Evolutionary conservation across 2,329 filamentous ascomycete genomes (phyloP), one percentile per base, ranked within the genome.

Genomic region (Phaeophleospora eucalypticola): DNA sequence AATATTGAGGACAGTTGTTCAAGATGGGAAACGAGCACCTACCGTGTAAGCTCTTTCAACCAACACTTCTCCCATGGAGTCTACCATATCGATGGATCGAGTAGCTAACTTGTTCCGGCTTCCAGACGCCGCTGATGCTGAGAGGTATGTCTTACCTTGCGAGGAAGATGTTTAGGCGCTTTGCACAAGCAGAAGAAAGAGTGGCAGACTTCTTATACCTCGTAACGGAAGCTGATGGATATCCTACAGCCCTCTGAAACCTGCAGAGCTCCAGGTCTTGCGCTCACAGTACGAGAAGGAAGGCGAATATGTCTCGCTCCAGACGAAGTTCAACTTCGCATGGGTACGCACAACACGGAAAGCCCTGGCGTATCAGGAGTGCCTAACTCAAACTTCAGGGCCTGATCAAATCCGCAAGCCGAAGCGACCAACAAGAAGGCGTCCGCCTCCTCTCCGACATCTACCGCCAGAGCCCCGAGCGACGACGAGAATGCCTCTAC

Each of bases 271-370:
- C 51, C 84, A 90, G 68, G 93, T 97, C 53, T 79, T 98, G 44
- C 87, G 91, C 56, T 78, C 87, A 51, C 93, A 98, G 69, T 98
- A 93, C 68, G 91, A 97, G 67, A 95, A 95, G 67, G 93, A 98
- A 73, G 93, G 91, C 58, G 88, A 95, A 63, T 94, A 95, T 76
- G 91, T 95, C 51, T 90, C 91, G 50, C 81, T 98, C 34, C 93
- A 98, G 71, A 98, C 93, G 52, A 97, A 97, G 68, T 98, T 98
- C 81, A 98, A 98, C 82, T 97, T 91, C 70, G 91, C 93, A 66
- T 98, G 93, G 93, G 89, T 95, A 81, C 9, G 32, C 3, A 14
- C 18, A 32, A 12, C 4, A 6, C 3, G 2, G 24, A 4, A 6
- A 24, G 19, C 16, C 24, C 14, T 18, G 4, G 21, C 10, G 7